These are phyloP conservation scores for Kappamyces sp. DNA, from an alignment of 192 early-diverging fungal genomes.

Conservation along the genomic window DNA sequence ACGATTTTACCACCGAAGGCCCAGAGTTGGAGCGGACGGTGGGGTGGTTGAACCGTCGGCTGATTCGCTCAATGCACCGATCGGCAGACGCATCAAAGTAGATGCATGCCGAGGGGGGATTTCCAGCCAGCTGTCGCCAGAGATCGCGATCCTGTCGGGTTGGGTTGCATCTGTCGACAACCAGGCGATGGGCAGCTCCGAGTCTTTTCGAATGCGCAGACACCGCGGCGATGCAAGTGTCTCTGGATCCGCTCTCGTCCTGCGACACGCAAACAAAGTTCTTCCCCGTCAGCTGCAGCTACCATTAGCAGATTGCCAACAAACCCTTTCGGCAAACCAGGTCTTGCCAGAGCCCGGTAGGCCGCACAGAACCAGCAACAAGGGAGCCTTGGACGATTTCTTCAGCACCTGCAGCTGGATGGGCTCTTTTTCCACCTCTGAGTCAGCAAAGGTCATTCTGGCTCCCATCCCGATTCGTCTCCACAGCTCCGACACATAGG, in stretches of 20 bases:
- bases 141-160: conserved; percentile 18
- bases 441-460: conserved; percentile 10
- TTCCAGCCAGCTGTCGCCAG: conserved; percentile 20
- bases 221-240: conserved; percentile 19
- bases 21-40: conserved; percentile 24
- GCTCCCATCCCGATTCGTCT: conserved; percentile 13
- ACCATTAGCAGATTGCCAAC: no score
- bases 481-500: conserved; percentile 25
- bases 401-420: conserved; percentile 3
- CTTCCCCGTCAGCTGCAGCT: background rate
- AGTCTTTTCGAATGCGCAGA: conserved; percentile 5
- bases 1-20: conserved; percentile 16
- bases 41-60: conserved; percentile 27
- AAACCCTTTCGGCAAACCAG: conserved; percentile 18
- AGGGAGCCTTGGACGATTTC: conserved; percentile 8
- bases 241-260: conserved; percentile 26
- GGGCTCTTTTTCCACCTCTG: conserved; percentile 14
- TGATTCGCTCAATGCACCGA: conserved; percentile 23
- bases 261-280: conserved; percentile 28
- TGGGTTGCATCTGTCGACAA: conserved; percentile 38
- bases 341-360: conserved; percentile 39
- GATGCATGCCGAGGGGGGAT: conserved; percentile 19
- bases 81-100: conserved; percentile 26
- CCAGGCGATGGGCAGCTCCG: conserved; percentile 12
- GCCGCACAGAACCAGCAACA: conserved; percentile 29